Evolutionary conservation across 225 moss, liverwort and hornwort genomes (phyloP), one percentile per base, ranked within the genome.

Genomic region (Anthoceros angustus): DNA sequence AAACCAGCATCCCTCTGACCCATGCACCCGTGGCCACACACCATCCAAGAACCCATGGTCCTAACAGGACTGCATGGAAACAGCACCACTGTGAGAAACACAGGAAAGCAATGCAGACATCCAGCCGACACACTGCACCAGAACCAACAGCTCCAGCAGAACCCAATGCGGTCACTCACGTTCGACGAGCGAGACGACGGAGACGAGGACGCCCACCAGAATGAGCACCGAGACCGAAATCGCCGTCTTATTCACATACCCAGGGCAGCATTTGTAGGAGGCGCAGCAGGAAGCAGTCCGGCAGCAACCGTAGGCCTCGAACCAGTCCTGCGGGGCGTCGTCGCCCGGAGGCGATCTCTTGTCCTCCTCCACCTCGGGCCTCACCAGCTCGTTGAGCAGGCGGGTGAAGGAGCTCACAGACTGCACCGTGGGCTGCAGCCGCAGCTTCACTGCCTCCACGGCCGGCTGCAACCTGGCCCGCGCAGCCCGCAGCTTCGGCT

Each of bases 281-380:
- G n/a, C 55, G 55, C 8, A 55, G n/a, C 55, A 55, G 10, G n/a
- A 20, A 23, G 55, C 8, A 15, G 55, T 18, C 18, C n/a, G 55
- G 23, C 55, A 55, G 55, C 55, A 55, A 9, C 23, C 23, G 55
- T 55, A 55, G 55, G 55, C 55, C 6, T 55, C 55, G 55, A 55
- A 55, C 55, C 55, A 55, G 55, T 55, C 55, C 16, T 55, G 55
- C n/a, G n/a, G 55, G 10, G 7, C 55, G 55, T 55, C 55, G 55
- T 55, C 55, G n/a, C 18, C 46, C 14, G 46, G 12, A 18, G 12
- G 14, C 14, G 46, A 18, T 1, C n/a, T 55, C 55, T 55, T 55
- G 55, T 55, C 55, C 55, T 55, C 55, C 55, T 15, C 55, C 55
- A 55, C 55, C 55, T 55, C 55, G n/a, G 55, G 55, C 55, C 55